Base-by-base conservation (phyloP, 306 rosid genomes). In the Ammopiptanthus mongolicus region DNA sequence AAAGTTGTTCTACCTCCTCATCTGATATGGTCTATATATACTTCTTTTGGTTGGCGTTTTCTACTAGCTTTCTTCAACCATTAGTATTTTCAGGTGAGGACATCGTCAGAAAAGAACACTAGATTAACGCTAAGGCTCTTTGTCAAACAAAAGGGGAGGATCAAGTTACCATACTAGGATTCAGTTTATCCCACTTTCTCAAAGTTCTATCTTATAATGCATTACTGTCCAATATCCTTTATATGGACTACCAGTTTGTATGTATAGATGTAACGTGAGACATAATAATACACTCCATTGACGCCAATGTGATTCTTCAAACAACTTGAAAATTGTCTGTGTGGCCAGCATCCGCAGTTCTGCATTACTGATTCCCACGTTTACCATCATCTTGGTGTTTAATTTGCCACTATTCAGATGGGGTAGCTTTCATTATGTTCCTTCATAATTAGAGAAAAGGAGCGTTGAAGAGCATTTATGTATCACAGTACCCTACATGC, bases 391-490 rank as follows among this genome's bases (percentile, higher is more conserved):
- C 56, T 74, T 74, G 17, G 65, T 83, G 65, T 48, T 64, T 3
- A 25, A 1, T 25, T 64, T 71, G 47, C 65, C 33, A 47, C 36
- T 57, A 53, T 23, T 17, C 60, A 21, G 12, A 69, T 69, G 69
- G 25, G 47, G 25, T 42, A 12, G 31, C 53, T 76, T 70, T 57
- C 34, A 33, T 71, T 17, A 8, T 33, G 55, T 36, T 64, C 55
- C 57, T 56, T 55, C 71, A 67, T 51, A 33, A 69, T 29, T 52
- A 63, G 70, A 58, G 76, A 52, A 77, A 61, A 73, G 82, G 41
- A 73, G 31, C 44, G 33, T 67, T 84, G 72, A 76, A 44, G 59
- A 68, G 52, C 85, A 76, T 83, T 73, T 59, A 61, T 70, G 73
- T 28, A 48, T 62, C 65, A 55, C 60, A 65, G 75, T 36, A 42